These are phyloP conservation scores for Leccinum barrowsii DNA, from an alignment of 768 basidiomycete species.

Conservation along the genomic window DNA sequence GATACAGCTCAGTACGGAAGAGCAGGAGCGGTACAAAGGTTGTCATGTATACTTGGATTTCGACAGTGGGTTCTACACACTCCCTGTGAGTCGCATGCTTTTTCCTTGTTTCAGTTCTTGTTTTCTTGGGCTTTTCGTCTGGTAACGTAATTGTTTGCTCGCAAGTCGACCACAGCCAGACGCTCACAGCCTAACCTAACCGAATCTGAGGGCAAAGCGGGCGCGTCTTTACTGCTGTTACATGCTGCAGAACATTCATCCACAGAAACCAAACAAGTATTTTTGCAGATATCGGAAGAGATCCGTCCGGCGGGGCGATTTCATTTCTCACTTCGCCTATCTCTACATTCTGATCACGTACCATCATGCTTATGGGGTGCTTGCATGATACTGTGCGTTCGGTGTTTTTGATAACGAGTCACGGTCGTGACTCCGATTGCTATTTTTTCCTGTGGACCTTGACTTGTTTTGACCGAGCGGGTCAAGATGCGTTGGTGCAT, in stretches of 20 bases:
- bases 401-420: background rate
- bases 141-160: background rate
- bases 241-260: background rate
- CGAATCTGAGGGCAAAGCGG: background rate
- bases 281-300: slow-evolving; percentile 17
- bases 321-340: slow-evolving; percentile 1
- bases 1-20: slow-evolving; percentile 70
- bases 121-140: background rate
- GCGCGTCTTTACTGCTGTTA: background rate
- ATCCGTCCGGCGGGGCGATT: slow-evolving; percentile 21
- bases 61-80: slow-evolving; percentile 71
- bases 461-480: background rate
- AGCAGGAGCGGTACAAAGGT: slow-evolving; percentile 56
- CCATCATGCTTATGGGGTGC: background rate
- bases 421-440: background rate
- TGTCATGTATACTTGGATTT: slow-evolving; percentile 76
- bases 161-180: background rate
- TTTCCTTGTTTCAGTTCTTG: background rate
- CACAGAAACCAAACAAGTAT: background rate
- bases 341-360: background rate
- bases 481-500: background rate
- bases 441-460: background rate
- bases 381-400: background rate
- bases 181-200: background rate
- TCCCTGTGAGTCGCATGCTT: slow-evolving; percentile 55